These are phyloP conservation scores for Acacia pycnantha DNA, from an alignment of 331 rosid genomes.

Conservation along the genomic window DNA sequence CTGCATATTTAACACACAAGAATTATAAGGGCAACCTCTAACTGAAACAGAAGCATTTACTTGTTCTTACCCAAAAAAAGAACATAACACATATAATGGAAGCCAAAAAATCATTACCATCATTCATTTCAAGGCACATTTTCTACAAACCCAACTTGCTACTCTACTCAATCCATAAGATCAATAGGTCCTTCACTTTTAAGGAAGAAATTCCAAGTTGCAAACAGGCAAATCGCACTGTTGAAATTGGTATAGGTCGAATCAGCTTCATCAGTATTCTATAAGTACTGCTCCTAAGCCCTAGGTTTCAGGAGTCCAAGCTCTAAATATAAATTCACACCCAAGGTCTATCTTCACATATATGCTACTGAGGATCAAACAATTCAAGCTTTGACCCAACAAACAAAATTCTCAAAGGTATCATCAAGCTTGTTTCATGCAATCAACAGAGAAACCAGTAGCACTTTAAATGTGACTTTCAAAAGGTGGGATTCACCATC, in stretches of 20 bases:
- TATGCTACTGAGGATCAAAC: neutral
- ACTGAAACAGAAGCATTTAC: neutral
- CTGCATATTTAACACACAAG: slow-evolving; percentile 48
- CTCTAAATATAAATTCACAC: neutral
- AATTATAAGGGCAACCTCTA: slow-evolving; percentile 23
- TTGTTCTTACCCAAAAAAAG: slow-evolving; percentile 1
- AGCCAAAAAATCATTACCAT: neutral
- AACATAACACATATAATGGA: neutral
- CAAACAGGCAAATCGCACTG: neutral
- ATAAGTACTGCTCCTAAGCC: neutral
- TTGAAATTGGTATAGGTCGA: neutral
- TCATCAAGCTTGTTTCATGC: neutral
- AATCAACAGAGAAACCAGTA: neutral
- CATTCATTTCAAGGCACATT: slow-evolving; percentile 14
- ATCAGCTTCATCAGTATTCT: slow-evolving; percentile 10
- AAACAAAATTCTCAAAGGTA: neutral
- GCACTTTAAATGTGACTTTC: neutral
- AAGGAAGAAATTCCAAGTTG: neutral
- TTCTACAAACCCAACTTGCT: neutral
- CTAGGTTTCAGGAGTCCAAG: neutral
- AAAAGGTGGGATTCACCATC: slow-evolving; percentile 3
- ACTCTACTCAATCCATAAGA: neutral
- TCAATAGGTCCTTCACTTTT: neutral
- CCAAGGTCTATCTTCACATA: slow-evolving; percentile 12
- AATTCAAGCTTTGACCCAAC: neutral